Percentiles rank a stretch among this genome's conserved stretches.
Evolutionary conservation across 1,284 basidiomycete genomes (phyloP).

Genomic region (Ustilago trichophora): DNA sequence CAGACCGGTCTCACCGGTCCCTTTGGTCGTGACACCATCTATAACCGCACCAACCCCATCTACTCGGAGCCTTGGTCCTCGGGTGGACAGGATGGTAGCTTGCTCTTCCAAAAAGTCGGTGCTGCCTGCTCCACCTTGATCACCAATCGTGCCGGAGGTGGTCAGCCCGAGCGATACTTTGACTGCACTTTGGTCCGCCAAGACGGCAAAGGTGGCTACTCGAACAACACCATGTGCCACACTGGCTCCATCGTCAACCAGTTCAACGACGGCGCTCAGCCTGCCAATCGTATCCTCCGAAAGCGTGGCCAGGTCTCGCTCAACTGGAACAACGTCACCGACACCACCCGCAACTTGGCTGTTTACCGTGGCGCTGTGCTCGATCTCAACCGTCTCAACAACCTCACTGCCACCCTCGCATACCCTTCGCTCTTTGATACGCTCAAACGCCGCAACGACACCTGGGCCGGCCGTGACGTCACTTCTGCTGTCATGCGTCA

Average conservation of each 20-base stretch:
- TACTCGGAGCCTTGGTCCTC: slow-evolving; percentile 80
- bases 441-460: slow-evolving; percentile 76
- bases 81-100: slow-evolving; percentile 85
- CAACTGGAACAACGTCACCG: slow-evolving; percentile 84
- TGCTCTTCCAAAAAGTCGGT: slow-evolving; percentile 93
- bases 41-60: slow-evolving; percentile 82
- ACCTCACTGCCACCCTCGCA: slow-evolving; percentile 79
- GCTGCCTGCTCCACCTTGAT: slow-evolving; percentile 81
- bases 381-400: slow-evolving; percentile 83
- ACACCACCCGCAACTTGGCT: slow-evolving; percentile 79
- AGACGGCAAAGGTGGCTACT: slow-evolving; percentile 71
- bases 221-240: slow-evolving; percentile 56
- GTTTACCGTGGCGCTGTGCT: slow-evolving; percentile 92
- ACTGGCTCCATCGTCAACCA: slow-evolving; percentile 21
- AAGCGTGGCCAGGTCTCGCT: slow-evolving; percentile 88
- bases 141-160: slow-evolving; percentile 68
- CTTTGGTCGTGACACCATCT: slow-evolving; percentile 71
- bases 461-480: slow-evolving; percentile 83
- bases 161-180: slow-evolving; percentile 79
- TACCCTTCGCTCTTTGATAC: slow-evolving; percentile 84
- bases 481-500: slow-evolving; percentile 81
- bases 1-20: slow-evolving; percentile 47
- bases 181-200: slow-evolving; percentile 90
- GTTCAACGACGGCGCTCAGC: slow-evolving; percentile 39
- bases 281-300: slow-evolving; percentile 24